A percentile compares a stretch with the other conserved stretches of the same genome.
Conservation (phyloP, 2,329 filamentous ascomycete species). For the Thelonectria olida region DNA sequence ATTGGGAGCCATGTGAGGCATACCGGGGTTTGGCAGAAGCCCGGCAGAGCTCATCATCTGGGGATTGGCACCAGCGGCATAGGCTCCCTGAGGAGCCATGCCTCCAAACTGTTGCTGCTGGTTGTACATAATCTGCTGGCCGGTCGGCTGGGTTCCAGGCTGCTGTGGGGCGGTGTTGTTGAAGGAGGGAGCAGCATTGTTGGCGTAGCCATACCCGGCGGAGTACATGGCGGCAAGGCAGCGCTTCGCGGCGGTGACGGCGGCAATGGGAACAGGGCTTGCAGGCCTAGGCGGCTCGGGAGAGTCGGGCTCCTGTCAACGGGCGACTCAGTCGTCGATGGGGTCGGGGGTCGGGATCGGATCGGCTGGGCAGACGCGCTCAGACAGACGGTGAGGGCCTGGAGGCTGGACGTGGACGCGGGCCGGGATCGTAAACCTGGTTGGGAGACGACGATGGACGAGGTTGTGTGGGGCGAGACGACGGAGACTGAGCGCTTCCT, state of each 20-base stretch:
- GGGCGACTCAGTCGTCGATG: conserved; percentile 9
- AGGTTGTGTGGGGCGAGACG: conserved; percentile 37
- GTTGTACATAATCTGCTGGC: conserved; percentile 68
- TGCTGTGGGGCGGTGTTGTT: conserved; percentile 54
- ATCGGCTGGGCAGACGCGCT: conserved; percentile 32
- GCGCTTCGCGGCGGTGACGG: conserved; percentile 21
- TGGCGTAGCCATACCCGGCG: conserved; percentile 63
- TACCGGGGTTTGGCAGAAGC: conserved; percentile 71
- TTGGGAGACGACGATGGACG: conserved; percentile 30
- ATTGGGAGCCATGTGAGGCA: conserved; percentile 68
- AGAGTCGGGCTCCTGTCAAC: conserved; percentile 20
- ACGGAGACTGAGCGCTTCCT: conserved; percentile 29
- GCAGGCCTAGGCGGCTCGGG: conserved; percentile 27
- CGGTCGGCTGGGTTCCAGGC: conserved; percentile 50
- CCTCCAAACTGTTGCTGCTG: conserved; percentile 62
- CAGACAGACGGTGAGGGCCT: conserved; percentile 26
- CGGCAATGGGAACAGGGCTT: conserved; percentile 24
- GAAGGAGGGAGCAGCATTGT: conserved; percentile 61
- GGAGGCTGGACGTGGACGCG: conserved; percentile 39
- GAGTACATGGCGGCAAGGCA: conserved; percentile 57
- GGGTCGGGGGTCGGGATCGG: conserved; percentile 12
- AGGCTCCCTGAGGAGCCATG: conserved; percentile 62
- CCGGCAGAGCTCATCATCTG: conserved; percentile 67
- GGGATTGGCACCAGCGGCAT: conserved; percentile 60
- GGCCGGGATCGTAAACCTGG: conserved; percentile 40